Conservation (phyloP, 495 filamentous ascomycete species). For the Hapsidospora chrysogenum region DNA sequence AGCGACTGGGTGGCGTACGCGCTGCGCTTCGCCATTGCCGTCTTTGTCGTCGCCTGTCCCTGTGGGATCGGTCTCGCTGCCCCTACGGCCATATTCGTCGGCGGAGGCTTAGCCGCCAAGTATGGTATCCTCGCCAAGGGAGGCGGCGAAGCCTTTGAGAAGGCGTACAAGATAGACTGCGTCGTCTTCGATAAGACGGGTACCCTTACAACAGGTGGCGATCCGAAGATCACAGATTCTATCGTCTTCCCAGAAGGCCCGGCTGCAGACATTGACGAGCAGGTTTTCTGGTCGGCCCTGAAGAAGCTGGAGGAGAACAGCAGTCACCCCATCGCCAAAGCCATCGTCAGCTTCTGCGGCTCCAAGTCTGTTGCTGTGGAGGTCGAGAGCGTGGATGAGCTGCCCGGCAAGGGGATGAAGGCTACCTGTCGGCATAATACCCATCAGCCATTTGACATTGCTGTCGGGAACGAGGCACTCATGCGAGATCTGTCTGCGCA, state of each 20-base stretch:
- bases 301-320: constrained; percentile 64
- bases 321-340: constrained; percentile 74
- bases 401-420: constrained; percentile 67
- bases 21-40: constrained; percentile 81
- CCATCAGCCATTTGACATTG: constrained; percentile 38
- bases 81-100: constrained; percentile 86
- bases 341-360: constrained; percentile 52
- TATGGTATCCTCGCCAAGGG: constrained; percentile 86
- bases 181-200: constrained; percentile 97
- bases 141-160: constrained; percentile 92
- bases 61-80: constrained; percentile 87
- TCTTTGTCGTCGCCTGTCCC: constrained; percentile 90
- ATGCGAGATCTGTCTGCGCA: constrained; percentile 31
- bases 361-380: constrained; percentile 13
- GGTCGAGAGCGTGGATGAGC: constrained; percentile 45
- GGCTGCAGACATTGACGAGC: constrained; percentile 10
- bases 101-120: constrained; percentile 71
- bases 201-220: constrained; percentile 73
- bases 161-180: constrained; percentile 69
- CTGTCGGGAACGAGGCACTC: constrained; percentile 73
- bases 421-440: constrained; percentile 49
- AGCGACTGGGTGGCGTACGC: constrained; percentile 62
- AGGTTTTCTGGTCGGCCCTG: constrained; percentile 29
- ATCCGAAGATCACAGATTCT: constrained; percentile 62
- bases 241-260: constrained; percentile 30